Percentiles rank a stretch among this genome's conserved stretches.
Conservation (phyloP, 495 filamentous ascomycete genomes). For the Durotheca rogersii region DNA sequence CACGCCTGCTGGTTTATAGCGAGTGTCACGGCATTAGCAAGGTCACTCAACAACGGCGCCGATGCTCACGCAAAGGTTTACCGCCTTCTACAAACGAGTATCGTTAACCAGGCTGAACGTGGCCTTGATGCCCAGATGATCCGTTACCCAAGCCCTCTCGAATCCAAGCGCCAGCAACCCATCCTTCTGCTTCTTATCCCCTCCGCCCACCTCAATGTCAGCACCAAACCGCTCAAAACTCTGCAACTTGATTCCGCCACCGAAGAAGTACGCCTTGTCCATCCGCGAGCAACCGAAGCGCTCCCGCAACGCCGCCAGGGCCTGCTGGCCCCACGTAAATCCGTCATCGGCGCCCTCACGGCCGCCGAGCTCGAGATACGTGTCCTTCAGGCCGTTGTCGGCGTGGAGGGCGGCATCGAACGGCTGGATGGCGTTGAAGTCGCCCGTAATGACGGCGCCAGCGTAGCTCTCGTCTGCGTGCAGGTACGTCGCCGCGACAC, state of each 20-base stretch:
- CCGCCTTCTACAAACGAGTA: too few species aligned
- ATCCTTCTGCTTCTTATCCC: slow-evolving; percentile 24
- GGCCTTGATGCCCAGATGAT: slow-evolving; percentile 52
- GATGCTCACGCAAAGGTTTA: too few species aligned
- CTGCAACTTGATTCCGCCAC: slow-evolving; percentile 31
- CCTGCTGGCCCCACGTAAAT: slow-evolving; percentile 60
- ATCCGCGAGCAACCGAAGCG: slow-evolving; percentile 49
- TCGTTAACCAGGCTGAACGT: too few species aligned
- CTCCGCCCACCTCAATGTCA: slow-evolving; percentile 11
- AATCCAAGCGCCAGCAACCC: slow-evolving; percentile 25
- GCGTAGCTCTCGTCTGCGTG: slow-evolving; percentile 26
- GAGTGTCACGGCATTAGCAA: too few species aligned
- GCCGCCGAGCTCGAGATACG: slow-evolving; percentile 54
- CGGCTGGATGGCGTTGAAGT: slow-evolving; percentile 58
- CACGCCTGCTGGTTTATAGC: too few species aligned
- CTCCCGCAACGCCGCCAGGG: slow-evolving; percentile 30
- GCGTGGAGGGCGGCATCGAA: slow-evolving; percentile 49
- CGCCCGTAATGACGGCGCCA: slow-evolving; percentile 47
- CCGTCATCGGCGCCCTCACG: slow-evolving; percentile 52
- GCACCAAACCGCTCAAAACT: slow-evolving; percentile 46
- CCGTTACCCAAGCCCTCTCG: slow-evolving; percentile 48
- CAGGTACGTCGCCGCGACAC: slow-evolving; percentile 42
- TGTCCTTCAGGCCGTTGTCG: slow-evolving; percentile 51
- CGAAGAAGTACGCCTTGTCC: slow-evolving; percentile 52
- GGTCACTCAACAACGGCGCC: too few species aligned